Evolutionary conservation across 2,329 filamentous ascomycete genomes (phyloP).

Genomic region (Dothistroma pini): DNA sequence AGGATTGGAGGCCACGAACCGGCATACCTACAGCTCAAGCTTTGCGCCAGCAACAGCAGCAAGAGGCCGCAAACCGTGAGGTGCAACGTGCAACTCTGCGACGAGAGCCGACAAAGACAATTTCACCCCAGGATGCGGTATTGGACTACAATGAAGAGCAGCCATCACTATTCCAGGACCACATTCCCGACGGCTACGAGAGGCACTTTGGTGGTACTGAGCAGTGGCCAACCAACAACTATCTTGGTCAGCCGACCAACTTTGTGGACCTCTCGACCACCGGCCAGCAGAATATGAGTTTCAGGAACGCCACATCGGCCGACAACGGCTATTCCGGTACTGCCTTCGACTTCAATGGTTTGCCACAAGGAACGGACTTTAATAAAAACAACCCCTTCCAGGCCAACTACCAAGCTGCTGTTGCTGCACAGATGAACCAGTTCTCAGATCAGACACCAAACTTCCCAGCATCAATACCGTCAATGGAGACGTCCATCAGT

Average conservation of each 20-base stretch:
- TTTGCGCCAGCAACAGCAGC: slow-evolving; percentile 59
- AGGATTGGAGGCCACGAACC: slow-evolving; percentile 41
- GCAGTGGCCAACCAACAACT: slow-evolving; percentile 44
- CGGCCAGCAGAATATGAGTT: slow-evolving; percentile 38
- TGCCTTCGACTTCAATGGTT: slow-evolving; percentile 37
- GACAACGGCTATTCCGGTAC: slow-evolving; percentile 30
- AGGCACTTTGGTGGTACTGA: slow-evolving; percentile 33
- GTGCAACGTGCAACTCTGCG: slow-evolving; percentile 31
- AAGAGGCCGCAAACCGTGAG: slow-evolving; percentile 54
- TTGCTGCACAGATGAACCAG: slow-evolving; percentile 28
- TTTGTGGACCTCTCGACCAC: slow-evolving; percentile 43
- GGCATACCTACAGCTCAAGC: slow-evolving; percentile 56
- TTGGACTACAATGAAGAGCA: slow-evolving; percentile 74
- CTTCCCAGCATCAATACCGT: slow-evolving; percentile 57
- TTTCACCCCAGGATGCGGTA: slow-evolving; percentile 89
- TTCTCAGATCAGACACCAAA: slow-evolving; percentile 47
- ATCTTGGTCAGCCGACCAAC: slow-evolving; percentile 42
- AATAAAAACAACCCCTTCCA: slow-evolving; percentile 23
- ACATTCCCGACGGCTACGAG: slow-evolving; percentile 35
- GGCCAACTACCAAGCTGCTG: slow-evolving; percentile 28
- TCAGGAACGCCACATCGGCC: slow-evolving; percentile 45
- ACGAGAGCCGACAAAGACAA: slow-evolving; percentile 63
- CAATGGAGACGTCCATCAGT: slow-evolving; percentile 59
- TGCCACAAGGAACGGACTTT: slow-evolving; percentile 26
- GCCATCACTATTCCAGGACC: slow-evolving; percentile 69